A percentile compares a stretch with the other conserved stretches of the same genome.
Conservation (phyloP, 805 yeast species). For the Candida manassasensis region DNA sequence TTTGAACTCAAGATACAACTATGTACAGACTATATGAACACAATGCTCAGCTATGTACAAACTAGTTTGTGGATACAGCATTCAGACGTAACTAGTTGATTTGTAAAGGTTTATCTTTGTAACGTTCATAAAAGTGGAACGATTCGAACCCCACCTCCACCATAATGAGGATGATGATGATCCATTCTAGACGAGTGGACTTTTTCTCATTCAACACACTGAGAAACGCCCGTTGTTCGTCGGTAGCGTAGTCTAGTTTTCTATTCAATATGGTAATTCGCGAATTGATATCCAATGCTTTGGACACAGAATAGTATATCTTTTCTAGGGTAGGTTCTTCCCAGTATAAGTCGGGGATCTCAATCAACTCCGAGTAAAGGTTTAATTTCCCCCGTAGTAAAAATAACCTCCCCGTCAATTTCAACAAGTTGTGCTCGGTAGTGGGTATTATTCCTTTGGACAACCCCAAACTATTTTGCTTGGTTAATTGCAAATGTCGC, state of each 20-base stretch:
- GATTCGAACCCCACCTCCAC: slow-evolving; percentile 82
- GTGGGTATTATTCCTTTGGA: slow-evolving; percentile 51
- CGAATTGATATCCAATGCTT: slow-evolving; percentile 68
- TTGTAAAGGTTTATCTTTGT: no score
- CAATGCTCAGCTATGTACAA: no score
- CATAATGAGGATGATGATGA: slow-evolving; percentile 75
- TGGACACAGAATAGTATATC: slow-evolving; percentile 67
- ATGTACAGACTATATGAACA: no score
- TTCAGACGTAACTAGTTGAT: no score
- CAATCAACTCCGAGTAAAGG: slow-evolving; percentile 81
- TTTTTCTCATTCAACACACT: slow-evolving; percentile 72
- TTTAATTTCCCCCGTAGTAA: slow-evolving; percentile 78
- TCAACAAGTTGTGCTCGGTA: slow-evolving; percentile 57
- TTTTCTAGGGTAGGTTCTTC: slow-evolving; percentile 80
- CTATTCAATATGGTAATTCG: slow-evolving; percentile 76
- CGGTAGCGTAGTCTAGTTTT: slow-evolving; percentile 86
- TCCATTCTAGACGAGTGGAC: slow-evolving; percentile 79
- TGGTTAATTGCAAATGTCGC: slow-evolving; percentile 57
- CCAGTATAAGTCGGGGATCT: slow-evolving; percentile 93
- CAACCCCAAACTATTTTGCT: slow-evolving; percentile 58
- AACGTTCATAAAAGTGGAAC: slow-evolving; percentile 52
- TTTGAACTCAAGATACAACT: no score
- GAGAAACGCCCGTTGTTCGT: slow-evolving; percentile 75
- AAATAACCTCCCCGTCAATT: slow-evolving; percentile 69
- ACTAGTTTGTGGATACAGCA: no score